Conservation (phyloP, 305 asterid species). For the Petunia hybrid region DNA sequence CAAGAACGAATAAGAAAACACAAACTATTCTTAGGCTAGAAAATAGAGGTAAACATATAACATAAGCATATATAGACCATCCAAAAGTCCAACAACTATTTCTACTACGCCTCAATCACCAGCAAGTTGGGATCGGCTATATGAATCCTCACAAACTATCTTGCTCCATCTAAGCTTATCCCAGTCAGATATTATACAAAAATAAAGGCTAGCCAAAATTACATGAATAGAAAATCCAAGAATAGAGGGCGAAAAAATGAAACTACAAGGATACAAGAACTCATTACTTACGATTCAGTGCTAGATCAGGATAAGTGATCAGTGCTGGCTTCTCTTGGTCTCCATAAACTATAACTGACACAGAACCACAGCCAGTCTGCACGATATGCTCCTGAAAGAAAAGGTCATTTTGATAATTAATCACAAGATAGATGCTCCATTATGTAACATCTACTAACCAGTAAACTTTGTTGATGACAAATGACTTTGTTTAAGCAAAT, state of each 20-base stretch:
- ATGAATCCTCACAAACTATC: too few relatives aligned
- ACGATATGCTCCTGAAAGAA: constrained; percentile 69
- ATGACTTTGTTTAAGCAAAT: not conserved
- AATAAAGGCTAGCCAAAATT: not conserved
- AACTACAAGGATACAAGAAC: constrained; percentile 22
- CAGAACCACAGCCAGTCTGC: constrained; percentile 66
- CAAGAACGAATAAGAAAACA: constrained; percentile 30
- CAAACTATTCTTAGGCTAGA: not conserved
- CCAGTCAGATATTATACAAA: not conserved
- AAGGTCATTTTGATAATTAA: constrained; percentile 22
- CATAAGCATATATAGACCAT: constrained; percentile 1
- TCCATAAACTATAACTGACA: constrained; percentile 84
- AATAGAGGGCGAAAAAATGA: constrained; percentile 25
- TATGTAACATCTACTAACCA: not conserved
- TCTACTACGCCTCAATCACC: too few relatives aligned
- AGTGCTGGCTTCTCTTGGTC: constrained; percentile 82
- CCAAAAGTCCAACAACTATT: not conserved
- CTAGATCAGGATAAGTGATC: constrained; percentile 83
- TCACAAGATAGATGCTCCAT: not conserved
- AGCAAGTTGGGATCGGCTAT: too few relatives aligned
- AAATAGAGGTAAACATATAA: not conserved
- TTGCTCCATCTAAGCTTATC: too few relatives aligned
- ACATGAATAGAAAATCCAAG: not conserved
- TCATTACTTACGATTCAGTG: constrained; percentile 73
- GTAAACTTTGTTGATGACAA: not conserved